Evolutionary conservation across 306 rosid genomes (phyloP).

Genomic region (Casuarina cunninghamiana): DNA sequence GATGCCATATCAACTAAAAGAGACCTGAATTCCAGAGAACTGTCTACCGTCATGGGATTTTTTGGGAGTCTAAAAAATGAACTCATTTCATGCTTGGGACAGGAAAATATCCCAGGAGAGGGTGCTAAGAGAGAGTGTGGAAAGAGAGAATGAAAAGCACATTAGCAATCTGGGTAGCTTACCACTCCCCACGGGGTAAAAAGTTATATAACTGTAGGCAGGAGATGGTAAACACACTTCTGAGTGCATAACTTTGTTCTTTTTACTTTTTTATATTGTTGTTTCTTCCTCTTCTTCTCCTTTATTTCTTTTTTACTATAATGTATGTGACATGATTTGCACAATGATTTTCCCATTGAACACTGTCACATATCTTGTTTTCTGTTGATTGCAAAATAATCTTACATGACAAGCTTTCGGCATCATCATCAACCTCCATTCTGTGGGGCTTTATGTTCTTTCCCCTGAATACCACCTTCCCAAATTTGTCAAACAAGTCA

Average conservation of each 20-base stretch:
- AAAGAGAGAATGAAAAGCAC: background rate
- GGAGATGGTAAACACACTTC: background rate
- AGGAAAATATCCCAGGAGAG: background rate
- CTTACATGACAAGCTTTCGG: slow-evolving; percentile 95
- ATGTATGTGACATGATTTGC: background rate
- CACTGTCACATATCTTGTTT: background rate
- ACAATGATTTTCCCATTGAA: background rate
- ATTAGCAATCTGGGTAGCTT: background rate
- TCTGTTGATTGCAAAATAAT: slow-evolving; percentile 20
- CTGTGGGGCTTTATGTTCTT: slow-evolving; percentile 57
- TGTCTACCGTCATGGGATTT: background rate
- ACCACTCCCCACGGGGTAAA: background rate
- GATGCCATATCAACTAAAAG: background rate
- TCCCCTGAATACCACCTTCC: slow-evolving; percentile 77
- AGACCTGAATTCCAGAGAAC: background rate
- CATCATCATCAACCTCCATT: slow-evolving; percentile 85
- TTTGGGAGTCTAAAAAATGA: background rate
- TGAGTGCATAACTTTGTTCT: background rate
- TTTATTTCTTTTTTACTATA: no score
- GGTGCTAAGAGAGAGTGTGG: background rate
- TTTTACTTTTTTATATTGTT: background rate
- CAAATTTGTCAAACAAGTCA: slow-evolving; percentile 75
- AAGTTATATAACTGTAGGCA: background rate
- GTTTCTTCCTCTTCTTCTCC: background rate
- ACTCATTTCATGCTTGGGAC: background rate